These are phyloP conservation scores for Phragmites australis DNA, from an alignment of 176 grass and related monocot genomes.

Conservation along the genomic window DNA sequence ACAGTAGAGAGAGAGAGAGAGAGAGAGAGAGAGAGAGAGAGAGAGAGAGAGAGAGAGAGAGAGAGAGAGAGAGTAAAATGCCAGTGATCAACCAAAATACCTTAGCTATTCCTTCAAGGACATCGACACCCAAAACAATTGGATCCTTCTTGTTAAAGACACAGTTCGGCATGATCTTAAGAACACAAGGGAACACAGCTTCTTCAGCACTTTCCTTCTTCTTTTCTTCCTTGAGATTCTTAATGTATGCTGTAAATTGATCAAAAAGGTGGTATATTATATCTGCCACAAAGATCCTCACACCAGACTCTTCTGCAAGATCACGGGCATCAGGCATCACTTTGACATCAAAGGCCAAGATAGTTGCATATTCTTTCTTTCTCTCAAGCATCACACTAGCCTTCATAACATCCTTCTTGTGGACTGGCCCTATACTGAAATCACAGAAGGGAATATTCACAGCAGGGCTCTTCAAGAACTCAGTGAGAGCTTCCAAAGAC, in stretches of 20 bases:
- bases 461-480: conserved; percentile 79
- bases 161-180: conserved; percentile 89
- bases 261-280: conserved; percentile 96
- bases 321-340: conserved; percentile 88
- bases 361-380: conserved; percentile 93
- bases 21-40: background rate
- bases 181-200: conserved; percentile 85
- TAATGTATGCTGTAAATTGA: conserved; percentile 90
- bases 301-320: conserved; percentile 80
- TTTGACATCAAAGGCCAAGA: conserved; percentile 99
- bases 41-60: background rate
- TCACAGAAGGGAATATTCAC: conserved; percentile 90
- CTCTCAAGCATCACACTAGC: conserved; percentile 96
- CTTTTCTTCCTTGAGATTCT: conserved; percentile 79
- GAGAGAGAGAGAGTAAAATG: background rate
- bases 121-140: conserved; percentile 89
- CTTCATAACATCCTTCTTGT: conserved; percentile 98
- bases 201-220: conserved; percentile 88
- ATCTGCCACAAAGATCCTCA: conserved; percentile 88
- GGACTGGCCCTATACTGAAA: conserved; percentile 93
- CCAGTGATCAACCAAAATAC: conserved; percentile 42
- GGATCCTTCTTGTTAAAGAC: conserved; percentile 94
- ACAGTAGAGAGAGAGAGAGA: background rate
- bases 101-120: conserved; percentile 87
- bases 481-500: conserved; percentile 80